A percentile compares a stretch with the other conserved stretches of the same genome.
Evolutionary conservation across 352 stramenopile genomes (phyloP).

Genomic region (Halophytophthora batemanensis): DNA sequence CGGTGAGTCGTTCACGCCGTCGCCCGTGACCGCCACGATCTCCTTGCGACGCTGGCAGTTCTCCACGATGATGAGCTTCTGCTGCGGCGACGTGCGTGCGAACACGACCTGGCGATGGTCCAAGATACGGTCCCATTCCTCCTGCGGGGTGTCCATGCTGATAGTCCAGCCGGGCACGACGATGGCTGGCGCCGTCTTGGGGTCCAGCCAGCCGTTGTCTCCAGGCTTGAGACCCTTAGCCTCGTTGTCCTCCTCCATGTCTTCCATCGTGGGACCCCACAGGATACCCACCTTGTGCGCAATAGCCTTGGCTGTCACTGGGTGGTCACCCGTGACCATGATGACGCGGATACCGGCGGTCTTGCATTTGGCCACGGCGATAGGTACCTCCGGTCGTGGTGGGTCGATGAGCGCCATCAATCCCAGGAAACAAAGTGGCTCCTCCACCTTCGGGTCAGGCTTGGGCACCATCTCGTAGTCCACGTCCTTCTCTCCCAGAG

Average conservation of each 20-base stretch:
- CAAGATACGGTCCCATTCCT: slow-evolving; percentile 87
- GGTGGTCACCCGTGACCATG: slow-evolving; percentile 95
- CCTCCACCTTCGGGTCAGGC: slow-evolving; percentile 70
- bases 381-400: slow-evolving; percentile 85
- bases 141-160: slow-evolving; percentile 61
- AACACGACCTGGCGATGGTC: slow-evolving; percentile 93
- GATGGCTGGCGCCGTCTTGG: slow-evolving; percentile 66
- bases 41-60: slow-evolving; percentile 81
- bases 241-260: slow-evolving; percentile 79
- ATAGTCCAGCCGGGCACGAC: slow-evolving; percentile 86
- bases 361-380: slow-evolving; percentile 91
- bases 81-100: slow-evolving; percentile 91
- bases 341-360: slow-evolving; percentile 91
- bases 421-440: slow-evolving; percentile 89
- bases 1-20: slow-evolving; percentile 98
- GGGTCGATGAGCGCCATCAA: slow-evolving; percentile 96
- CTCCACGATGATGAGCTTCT: slow-evolving; percentile 96
- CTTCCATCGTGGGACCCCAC: slow-evolving; percentile 81
- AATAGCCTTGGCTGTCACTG: slow-evolving; percentile 92
- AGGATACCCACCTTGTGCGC: slow-evolving; percentile 93
- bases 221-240: slow-evolving; percentile 51
- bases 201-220: slow-evolving; percentile 74
- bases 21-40: slow-evolving; percentile 94
- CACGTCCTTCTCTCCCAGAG: slow-evolving; percentile 79
- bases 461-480: slow-evolving; percentile 70